Conservation (phyloP, 805 yeast species). For the Suhomyces canberraensis region DNA sequence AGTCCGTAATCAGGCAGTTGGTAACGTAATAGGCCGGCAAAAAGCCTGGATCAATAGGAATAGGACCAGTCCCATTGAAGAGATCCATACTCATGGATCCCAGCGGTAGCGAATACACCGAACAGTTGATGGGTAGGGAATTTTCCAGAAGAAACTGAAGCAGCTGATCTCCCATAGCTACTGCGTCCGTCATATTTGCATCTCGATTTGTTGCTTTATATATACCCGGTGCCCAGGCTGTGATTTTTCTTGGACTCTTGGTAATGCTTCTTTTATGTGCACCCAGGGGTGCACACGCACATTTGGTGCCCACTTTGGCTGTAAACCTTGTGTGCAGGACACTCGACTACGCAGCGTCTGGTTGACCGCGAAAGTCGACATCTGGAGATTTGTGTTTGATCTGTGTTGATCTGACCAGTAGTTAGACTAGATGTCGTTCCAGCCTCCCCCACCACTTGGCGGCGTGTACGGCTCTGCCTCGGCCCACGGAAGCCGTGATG, state of each 20-base stretch:
- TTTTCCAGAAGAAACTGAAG: conserved; percentile 18
- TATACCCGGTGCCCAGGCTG: neutral
- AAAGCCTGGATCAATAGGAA: conserved; percentile 13
- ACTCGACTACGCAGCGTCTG: too few species aligned
- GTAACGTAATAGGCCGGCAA: conserved; percentile 47
- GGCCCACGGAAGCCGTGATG: conserved; percentile 4
- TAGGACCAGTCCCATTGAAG: conserved; percentile 14
- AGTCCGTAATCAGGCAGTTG: conserved; percentile 34
- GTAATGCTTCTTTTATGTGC: too few species aligned
- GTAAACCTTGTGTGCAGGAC: too few species aligned
- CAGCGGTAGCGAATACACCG: conserved; percentile 34
- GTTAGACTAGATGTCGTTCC: conserved; percentile 7
- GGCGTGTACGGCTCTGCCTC: conserved; percentile 4
- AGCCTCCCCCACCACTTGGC: conserved; percentile 4
- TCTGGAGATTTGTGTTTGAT: too few species aligned
- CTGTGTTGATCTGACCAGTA: neutral
- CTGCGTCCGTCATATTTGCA: neutral
- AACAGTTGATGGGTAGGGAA: conserved; percentile 28
- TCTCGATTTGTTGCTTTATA: neutral
- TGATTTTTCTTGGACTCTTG: conserved; percentile 1
- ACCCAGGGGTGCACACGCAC: too few species aligned
- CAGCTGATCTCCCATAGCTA: conserved; percentile 17
- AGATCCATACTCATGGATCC: conserved; percentile 27
- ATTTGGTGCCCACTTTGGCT: too few species aligned
- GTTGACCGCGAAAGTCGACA: too few species aligned